phyloP scores from a whole-genome alignment of 1,284 basidiomycete genomes.

The Ustilago vetiveriae region DNA sequence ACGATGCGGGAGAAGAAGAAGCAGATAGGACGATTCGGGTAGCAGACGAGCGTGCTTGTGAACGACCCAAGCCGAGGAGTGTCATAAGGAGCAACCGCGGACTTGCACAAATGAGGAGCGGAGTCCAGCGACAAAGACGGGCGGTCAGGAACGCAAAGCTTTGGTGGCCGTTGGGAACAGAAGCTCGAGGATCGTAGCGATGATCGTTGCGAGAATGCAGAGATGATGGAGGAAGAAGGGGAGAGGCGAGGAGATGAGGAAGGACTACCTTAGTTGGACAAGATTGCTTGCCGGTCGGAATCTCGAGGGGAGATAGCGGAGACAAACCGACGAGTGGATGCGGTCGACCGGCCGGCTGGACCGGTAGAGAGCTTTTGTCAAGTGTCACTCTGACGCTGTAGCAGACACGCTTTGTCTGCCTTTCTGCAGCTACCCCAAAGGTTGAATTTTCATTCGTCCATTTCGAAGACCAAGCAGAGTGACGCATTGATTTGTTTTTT shows the following conservation, averaged over 20 bases:
- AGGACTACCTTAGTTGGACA: too few relatives aligned
- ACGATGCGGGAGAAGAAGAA: constrained; percentile 2
- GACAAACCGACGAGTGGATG: not conserved
- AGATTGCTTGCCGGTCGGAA: too few relatives aligned
- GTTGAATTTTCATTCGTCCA: not conserved
- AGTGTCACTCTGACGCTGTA: too few relatives aligned
- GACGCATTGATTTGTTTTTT: too few relatives aligned
- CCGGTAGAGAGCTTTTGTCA: too few relatives aligned
- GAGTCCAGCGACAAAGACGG: not conserved
- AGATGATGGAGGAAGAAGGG: too few relatives aligned
- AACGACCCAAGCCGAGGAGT: constrained; percentile 39
- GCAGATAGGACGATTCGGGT: constrained; percentile 19
- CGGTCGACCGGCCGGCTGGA: not conserved
- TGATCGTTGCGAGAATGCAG: constrained; percentile 2
- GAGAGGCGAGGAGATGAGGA: too few relatives aligned
- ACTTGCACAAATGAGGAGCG: not conserved
- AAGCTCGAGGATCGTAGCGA: not conserved
- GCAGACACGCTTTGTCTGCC: too few relatives aligned
- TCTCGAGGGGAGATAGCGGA: too few relatives aligned
- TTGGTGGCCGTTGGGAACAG: not conserved
- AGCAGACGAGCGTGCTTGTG: constrained; percentile 43
- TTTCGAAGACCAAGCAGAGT: not conserved
- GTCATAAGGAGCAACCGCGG: constrained; percentile 30
- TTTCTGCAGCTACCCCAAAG: too few relatives aligned
- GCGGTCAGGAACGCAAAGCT: not conserved